Conservation (phyloP, 805 yeast species). For the Kodamaea lidongshanica region DNA sequence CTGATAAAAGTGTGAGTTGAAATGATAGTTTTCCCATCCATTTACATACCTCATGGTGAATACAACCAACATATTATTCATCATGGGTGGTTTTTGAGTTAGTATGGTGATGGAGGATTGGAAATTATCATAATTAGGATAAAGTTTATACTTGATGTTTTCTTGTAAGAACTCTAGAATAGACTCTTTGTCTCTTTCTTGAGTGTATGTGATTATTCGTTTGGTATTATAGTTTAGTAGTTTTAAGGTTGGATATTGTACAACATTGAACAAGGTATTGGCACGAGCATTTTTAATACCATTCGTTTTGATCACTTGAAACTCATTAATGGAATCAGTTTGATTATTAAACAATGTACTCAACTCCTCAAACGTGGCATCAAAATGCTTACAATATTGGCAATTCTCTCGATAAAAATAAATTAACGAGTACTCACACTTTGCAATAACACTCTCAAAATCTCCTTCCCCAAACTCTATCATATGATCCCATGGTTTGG, state of each 20-base stretch:
- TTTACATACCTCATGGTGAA: conserved; percentile 17
- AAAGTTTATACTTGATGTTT: conserved; percentile 5
- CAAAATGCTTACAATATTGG: conserved; percentile 26
- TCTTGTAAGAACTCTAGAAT: conserved; percentile 18
- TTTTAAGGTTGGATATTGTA: conserved; percentile 45
- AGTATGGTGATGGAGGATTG: conserved; percentile 14
- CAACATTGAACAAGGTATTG: conserved; percentile 33
- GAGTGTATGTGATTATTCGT: conserved; percentile 32
- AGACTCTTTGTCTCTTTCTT: conserved; percentile 16
- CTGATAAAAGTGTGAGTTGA: conserved; percentile 33
- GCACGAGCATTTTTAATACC: conserved; percentile 25
- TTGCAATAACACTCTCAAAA: conserved; percentile 13
- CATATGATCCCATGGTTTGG: conserved; percentile 2
- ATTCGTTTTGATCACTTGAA: conserved; percentile 30
- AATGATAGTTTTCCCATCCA: conserved; percentile 28
- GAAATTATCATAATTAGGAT: conserved; percentile 20
- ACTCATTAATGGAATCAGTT: conserved; percentile 25
- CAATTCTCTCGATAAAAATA: conserved; percentile 42
- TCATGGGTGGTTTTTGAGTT: conserved; percentile 1
- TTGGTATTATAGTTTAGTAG: conserved; percentile 39
- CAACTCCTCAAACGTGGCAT: conserved; percentile 32
- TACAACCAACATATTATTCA: conserved; percentile 16
- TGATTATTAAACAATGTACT: conserved; percentile 37
- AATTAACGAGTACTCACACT: conserved; percentile 33
- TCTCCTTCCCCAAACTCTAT: conserved; percentile 9